A percentile compares a stretch with the other conserved stretches of the same genome.
Evolutionary conservation across 495 filamentous ascomycete species (phyloP).

Genomic region (Daldinia grandis): DNA sequence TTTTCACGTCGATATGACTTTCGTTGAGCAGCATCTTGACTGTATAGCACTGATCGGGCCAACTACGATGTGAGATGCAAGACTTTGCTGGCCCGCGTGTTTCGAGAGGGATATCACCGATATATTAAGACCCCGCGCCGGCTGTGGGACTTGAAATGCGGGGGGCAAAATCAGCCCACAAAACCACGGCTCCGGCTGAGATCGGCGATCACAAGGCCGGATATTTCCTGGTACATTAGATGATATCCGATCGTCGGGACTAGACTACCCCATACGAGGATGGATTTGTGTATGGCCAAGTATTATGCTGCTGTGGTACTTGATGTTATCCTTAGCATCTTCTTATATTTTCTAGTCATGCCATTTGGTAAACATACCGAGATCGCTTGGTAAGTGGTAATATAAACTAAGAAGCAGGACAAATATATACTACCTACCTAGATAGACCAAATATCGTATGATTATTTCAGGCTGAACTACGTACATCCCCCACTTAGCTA

Average conservation of each 20-base stretch:
- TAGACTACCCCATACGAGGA: neutral
- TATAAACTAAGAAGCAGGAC: conserved; percentile 3
- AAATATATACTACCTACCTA: conserved; percentile 8
- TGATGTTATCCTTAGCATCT: neutral
- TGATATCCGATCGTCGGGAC: neutral
- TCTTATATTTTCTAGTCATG: neutral
- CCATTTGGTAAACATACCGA: neutral
- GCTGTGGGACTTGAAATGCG: conserved; percentile 26
- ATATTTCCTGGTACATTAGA: conserved; percentile 1
- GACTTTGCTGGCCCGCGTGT: conserved; percentile 7
- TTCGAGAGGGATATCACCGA: conserved; percentile 15
- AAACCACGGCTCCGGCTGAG: conserved; percentile 25
- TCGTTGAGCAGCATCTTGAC: conserved; percentile 58
- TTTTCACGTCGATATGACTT: conserved; percentile 53
- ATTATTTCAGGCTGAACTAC: conserved; percentile 2
- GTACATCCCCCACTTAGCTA: neutral
- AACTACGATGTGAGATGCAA: conserved; percentile 2
- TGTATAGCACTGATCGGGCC: neutral
- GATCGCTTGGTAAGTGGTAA: neutral
- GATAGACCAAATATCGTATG: conserved; percentile 3
- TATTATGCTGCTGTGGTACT: neutral
- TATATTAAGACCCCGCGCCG: conserved; percentile 33
- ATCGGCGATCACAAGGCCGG: conserved; percentile 21
- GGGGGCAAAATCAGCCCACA: conserved; percentile 23
- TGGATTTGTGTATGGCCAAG: neutral